Evolutionary conservation across 257 asterid species (phyloP), one percentile per base, ranked within the genome.

Genomic region (Datura wrightii): DNA sequence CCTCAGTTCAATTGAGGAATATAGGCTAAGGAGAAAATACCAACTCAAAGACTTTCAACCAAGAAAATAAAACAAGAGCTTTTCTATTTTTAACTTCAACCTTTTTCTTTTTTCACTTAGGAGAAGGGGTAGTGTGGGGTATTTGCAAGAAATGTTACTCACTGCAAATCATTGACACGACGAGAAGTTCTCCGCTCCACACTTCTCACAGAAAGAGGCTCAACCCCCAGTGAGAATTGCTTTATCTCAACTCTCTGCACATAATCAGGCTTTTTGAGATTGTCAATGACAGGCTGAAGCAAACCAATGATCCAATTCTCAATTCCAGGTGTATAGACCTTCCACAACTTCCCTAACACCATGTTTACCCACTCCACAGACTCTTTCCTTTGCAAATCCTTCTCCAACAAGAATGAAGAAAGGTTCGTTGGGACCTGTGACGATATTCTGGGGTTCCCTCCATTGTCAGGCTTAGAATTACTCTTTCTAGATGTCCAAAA

Each of bases 291-390:
- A 69, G 98, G 98, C 88, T 94, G 98, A 84, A 94, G 89, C 90
- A 88, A 89, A 59, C 97, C 98, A 83, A 92, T 91, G n/a, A 94
- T 65, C 97, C 98, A 94, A 87, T 92, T 92, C 92, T 94, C 98
- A 82, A 94, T 84, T 37, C 92, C 94, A 76, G 88, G 89, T 83
- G 92, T 91, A 46, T 94, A 94, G 3, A 94, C 98, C 86, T 94
- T 94, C 98, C 98, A 94, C 85, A 94, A 87, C 91, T 94, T 94
- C 84, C 95, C 94, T 89, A 94, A 85, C 90, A 94, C 98, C 98
- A 94, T 94, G 74, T 94, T 94, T 53, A 94, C 98, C 98, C 98
- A 94, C 87, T 94, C 98, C 41, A 94, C 98, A 3, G 97, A 93
- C 72, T 94, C 98, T 76, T 94, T 94, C 91, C 97, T 91, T 90